These are phyloP conservation scores for Suhomyces panamericanus DNA, from an alignment of 1,139 yeast genomes.

Conservation along the genomic window DNA sequence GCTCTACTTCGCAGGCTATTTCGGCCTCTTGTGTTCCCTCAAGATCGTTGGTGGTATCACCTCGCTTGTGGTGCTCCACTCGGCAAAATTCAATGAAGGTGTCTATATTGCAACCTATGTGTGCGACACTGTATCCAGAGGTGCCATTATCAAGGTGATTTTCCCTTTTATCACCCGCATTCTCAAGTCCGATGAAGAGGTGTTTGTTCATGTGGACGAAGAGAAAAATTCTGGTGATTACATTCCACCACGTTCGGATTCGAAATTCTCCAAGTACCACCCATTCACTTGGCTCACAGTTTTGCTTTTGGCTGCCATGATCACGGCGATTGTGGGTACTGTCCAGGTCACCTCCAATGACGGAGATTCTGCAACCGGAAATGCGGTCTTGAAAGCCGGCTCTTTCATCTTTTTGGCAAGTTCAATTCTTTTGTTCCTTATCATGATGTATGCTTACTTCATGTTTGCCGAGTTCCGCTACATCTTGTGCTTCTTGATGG, in stretches of 20 bases:
- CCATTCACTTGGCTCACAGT: conserved; percentile 20
- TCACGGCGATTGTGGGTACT: conserved; percentile 18
- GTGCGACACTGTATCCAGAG: conserved; percentile 22
- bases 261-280: conserved; percentile 2
- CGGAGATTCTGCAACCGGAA: conserved; percentile 1
- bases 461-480: neutral
- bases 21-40: conserved; percentile 15
- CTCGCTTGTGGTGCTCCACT: conserved; percentile 15
- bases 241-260: too few species aligned
- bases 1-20: conserved; percentile 10
- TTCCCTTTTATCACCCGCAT: conserved; percentile 14
- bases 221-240: neutral
- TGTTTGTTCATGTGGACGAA: conserved; percentile 8
- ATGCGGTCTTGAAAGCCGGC: conserved; percentile 13
- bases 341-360: neutral
- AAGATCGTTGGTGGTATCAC: conserved; percentile 23
- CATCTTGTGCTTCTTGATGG: conserved; percentile 6
- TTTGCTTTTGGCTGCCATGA: conserved; percentile 18
- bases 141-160: conserved; percentile 18
- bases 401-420: conserved; percentile 19
- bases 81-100: conserved; percentile 8
- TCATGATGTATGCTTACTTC: neutral
- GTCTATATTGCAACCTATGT: conserved; percentile 21
- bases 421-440: conserved; percentile 1
- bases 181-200: conserved; percentile 1